Conservation (phyloP, 257 asterid genomes). For the Misopates orontium region DNA sequence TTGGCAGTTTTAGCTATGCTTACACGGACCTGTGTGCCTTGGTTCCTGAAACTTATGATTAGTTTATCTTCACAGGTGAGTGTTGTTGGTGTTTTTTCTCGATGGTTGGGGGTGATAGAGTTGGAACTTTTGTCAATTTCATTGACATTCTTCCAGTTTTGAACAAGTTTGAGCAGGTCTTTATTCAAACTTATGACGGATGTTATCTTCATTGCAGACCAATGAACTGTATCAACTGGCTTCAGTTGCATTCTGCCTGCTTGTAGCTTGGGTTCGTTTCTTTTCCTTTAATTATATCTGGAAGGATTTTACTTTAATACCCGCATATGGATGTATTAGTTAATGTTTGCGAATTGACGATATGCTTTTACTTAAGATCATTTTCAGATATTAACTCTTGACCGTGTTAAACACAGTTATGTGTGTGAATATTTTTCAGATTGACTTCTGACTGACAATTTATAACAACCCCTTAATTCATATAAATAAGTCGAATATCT, state of each 20-base stretch:
- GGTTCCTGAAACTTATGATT: conserved; percentile 98
- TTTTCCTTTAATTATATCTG: conserved; percentile 20
- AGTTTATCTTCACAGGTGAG: conserved; percentile 96
- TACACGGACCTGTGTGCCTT: conserved; percentile 93
- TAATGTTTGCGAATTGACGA: neutral
- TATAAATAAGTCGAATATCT: conserved; percentile 15
- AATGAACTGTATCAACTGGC: conserved; percentile 97
- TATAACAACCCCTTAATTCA: conserved; percentile 1
- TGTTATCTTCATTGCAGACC: conserved; percentile 60
- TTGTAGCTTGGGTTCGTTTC: conserved; percentile 94
- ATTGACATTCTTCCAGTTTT: conserved; percentile 7
- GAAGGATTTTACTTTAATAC: neutral
- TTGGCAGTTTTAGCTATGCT: conserved; percentile 72
- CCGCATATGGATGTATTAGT: neutral
- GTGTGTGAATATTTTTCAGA: conserved; percentile 1
- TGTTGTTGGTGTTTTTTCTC: neutral
- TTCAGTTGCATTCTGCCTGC: conserved; percentile 95
- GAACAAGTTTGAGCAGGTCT: conserved; percentile 16
- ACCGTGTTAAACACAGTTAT: neutral
- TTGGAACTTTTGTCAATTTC: conserved; percentile 14
- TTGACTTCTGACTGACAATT: conserved; percentile 7
- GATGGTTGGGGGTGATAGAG: neutral
- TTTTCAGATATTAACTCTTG: too few relatives aligned
- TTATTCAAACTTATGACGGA: conserved; percentile 26
- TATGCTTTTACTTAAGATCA: neutral